A percentile compares a stretch with the other conserved stretches of the same genome.
Evolutionary conservation across 2,329 filamentous ascomycete species (phyloP).

Genomic region (Cercospora citrullina): DNA sequence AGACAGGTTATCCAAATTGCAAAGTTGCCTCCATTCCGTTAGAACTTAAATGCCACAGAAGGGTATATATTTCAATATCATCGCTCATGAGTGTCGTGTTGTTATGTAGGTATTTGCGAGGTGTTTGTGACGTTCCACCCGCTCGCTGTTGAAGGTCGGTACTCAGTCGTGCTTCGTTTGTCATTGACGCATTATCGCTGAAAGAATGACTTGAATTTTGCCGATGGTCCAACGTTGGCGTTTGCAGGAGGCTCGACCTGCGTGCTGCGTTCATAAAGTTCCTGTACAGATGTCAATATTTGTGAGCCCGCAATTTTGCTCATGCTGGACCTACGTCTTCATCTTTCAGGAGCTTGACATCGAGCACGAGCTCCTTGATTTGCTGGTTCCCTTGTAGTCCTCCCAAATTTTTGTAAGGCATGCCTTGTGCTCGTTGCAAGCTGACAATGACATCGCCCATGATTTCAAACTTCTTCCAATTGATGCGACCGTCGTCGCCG

Average conservation of each 20-base stretch:
- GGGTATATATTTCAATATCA: constrained; percentile 1
- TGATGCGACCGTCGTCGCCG: constrained; percentile 66
- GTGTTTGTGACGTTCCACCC: background rate
- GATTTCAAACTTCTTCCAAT: constrained; percentile 98
- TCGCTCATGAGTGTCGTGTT: constrained; percentile 4
- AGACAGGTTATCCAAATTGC: background rate
- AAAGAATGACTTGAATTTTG: constrained; percentile 48
- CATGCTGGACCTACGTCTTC: constrained; percentile 68
- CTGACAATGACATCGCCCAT: constrained; percentile 88
- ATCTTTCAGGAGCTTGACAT: constrained; percentile 77
- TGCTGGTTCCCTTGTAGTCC: constrained; percentile 61
- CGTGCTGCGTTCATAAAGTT: constrained; percentile 60
- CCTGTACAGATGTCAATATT: constrained; percentile 43
- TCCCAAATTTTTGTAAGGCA: constrained; percentile 70
- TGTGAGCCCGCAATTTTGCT: background rate
- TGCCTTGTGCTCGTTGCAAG: constrained; percentile 87
- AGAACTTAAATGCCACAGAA: constrained; percentile 4
- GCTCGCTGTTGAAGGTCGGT: background rate
- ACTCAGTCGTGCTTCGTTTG: background rate
- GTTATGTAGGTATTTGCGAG: background rate
- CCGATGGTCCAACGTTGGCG: constrained; percentile 32
- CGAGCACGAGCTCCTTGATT: constrained; percentile 73
- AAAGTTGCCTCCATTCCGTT: background rate
- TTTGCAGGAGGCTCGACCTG: constrained; percentile 50
- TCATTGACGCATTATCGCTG: constrained; percentile 41